These are phyloP conservation scores for Tylopilus vinaceipallidus DNA, from an alignment of 768 basidiomycete genomes.

Conservation along the genomic window DNA sequence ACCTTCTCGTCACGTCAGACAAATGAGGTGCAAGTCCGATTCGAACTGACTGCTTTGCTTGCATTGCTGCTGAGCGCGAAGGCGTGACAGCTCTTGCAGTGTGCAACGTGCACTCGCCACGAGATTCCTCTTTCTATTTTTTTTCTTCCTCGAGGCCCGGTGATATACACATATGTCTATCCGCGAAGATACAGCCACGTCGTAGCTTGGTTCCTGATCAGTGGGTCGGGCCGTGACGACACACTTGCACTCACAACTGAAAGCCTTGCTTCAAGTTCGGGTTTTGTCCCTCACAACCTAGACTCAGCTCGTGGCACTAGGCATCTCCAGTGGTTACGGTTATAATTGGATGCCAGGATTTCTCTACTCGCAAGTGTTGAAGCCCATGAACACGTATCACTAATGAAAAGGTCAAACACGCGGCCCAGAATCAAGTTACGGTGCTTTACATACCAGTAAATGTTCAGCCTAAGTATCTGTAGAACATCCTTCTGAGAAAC, in stretches of 20 bases:
- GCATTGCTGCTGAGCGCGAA: conserved; percentile 38
- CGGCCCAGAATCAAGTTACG: not conserved
- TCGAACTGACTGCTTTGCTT: conserved; percentile 42
- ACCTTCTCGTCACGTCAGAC: conserved; percentile 26
- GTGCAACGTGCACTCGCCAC: conserved; percentile 48
- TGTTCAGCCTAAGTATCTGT: conserved; percentile 4
- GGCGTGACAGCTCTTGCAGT: conserved; percentile 51
- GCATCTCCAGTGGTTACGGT: conserved; percentile 53
- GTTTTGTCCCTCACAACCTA: conserved; percentile 71
- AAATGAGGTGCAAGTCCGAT: not conserved
- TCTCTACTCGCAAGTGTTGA: conserved; percentile 50
- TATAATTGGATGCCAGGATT: conserved; percentile 66
- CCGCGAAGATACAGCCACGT: conserved; percentile 37
- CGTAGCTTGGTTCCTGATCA: conserved; percentile 25
- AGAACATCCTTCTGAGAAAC: not conserved
- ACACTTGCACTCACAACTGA: conserved; percentile 43
- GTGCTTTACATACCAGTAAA: conserved; percentile 9
- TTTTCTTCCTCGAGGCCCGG: conserved; percentile 60
- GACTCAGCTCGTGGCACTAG: conserved; percentile 48
- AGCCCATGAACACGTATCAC: conserved; percentile 42
- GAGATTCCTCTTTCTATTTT: conserved; percentile 54
- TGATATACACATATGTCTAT: conserved; percentile 59
- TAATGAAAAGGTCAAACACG: conserved; percentile 6
- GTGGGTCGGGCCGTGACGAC: not conserved
- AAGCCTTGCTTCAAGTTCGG: conserved; percentile 58